Evolutionary conservation across 306 rosid species (phyloP), one percentile per base, ranked within the genome.

Genomic region (Ormosia emarginata): DNA sequence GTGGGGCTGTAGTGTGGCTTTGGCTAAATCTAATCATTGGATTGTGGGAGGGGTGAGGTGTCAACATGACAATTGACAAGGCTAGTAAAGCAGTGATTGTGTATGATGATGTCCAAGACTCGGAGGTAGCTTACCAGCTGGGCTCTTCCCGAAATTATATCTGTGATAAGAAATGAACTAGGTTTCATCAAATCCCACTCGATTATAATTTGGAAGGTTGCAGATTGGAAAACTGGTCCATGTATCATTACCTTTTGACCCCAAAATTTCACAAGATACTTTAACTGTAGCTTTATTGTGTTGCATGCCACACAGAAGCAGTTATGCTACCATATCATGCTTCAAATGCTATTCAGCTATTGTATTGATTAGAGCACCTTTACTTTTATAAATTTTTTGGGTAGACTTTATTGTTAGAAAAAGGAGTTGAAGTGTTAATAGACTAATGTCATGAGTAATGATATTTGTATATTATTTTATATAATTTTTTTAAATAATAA

Each of bases 141-240:
- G 91, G 87, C 80, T 87, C 94, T 83, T 46, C 18, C 4, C 39
- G 0, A 49, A 37, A 64, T 77, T 46, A 81, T 74, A 71, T 71
- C 65, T 1, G 71, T 32, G 80, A 62, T 61, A 81, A 76, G 59
- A 81, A 79, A 76, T 81, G 75, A 68, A 78, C 12, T 41, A n/a
- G 77, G 66, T 79, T 56, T 81, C 14, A 83, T 75, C 52, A 73
- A 58, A 78, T 14, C 44, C 2, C 75, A 72, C 86, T 90, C 84
- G 41, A 88, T 83, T 86, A 14, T 57, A 82, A 80, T 87, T 89
- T 91, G 89, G 86, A 85, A 17, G 78, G 82, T 85, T 89, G 80
- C 87, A 78, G 66, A 83, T 78, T 67, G 61, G 53, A 70, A 58
- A 75, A 46, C 63, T 86, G 78, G 49, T n/a, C 58, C 34, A 24